Conservation (phyloP, 306 rosid species). For the Vigna angularis region DNA sequence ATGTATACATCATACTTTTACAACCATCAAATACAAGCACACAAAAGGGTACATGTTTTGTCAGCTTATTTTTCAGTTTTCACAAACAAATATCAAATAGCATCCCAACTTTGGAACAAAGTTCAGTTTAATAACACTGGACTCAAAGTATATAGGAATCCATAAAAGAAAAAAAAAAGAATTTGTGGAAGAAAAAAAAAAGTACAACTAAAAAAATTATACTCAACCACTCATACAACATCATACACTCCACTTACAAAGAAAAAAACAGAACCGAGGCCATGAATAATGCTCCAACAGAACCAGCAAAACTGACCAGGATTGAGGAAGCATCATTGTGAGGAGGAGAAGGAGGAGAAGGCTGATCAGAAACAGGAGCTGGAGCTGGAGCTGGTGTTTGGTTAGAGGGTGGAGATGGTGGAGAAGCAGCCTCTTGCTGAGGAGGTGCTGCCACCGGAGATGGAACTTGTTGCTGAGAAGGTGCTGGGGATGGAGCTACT, state of each 20-base stretch:
- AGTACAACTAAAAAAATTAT: not conserved
- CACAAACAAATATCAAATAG: constrained; percentile 48
- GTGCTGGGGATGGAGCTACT: constrained; percentile 41
- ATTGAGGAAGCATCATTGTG: constrained; percentile 64
- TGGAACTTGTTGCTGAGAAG: constrained; percentile 29
- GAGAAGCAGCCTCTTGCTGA: constrained; percentile 47
- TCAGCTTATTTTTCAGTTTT: constrained; percentile 38
- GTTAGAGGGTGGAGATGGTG: constrained; percentile 46
- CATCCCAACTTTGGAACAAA: constrained; percentile 45
- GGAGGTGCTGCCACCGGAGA: constrained; percentile 49
- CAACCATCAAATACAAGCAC: constrained; percentile 39
- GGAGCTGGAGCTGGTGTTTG: constrained; percentile 74
- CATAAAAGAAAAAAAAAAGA: not conserved
- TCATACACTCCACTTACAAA: constrained; percentile 42
- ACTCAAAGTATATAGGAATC: constrained; percentile 37
- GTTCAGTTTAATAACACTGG: constrained; percentile 45
- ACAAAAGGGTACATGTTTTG: constrained; percentile 36
- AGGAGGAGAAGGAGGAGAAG: constrained; percentile 56
- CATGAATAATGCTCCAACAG: constrained; percentile 67
- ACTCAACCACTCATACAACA: constrained; percentile 34
- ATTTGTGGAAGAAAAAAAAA: not conserved
- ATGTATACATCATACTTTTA: constrained; percentile 39
- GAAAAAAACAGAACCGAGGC: constrained; percentile 58
- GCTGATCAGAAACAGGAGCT: constrained; percentile 47
- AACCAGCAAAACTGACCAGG: constrained; percentile 55